phyloP scores from a whole-genome alignment of 352 stramenopile species.

The Bremia lactucae region DNA sequence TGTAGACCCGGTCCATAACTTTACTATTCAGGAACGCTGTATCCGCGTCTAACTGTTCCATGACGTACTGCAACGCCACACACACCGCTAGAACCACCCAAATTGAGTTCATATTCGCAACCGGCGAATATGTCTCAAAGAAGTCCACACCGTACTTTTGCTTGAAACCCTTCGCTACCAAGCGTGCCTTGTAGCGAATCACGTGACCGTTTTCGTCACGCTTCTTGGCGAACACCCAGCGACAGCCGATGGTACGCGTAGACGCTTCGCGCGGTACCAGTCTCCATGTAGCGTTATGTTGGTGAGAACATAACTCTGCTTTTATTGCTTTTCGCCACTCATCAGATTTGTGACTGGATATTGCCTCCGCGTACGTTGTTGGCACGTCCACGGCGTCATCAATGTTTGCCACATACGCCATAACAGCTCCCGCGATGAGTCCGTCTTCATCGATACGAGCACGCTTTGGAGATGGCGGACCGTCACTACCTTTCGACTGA shows the following conservation, averaged over 20 bases:
- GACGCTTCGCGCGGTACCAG: neutral
- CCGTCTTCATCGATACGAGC: neutral
- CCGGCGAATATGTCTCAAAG: neutral
- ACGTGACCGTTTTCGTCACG: neutral
- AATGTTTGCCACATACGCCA: too few relatives aligned
- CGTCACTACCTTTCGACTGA: too few relatives aligned
- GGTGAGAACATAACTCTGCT: neutral
- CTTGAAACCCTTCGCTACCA: neutral
- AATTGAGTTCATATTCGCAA: too few relatives aligned
- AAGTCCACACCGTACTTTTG: neutral
- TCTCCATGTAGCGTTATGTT: neutral
- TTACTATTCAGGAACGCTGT: too few relatives aligned
- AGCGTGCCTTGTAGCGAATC: neutral
- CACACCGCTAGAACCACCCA: too few relatives aligned
- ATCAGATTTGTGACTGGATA: neutral
- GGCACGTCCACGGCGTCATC: neutral
- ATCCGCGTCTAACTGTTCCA: too few relatives aligned
- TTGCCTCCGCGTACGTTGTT: neutral
- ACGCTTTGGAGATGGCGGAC: too few relatives aligned
- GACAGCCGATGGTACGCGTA: neutral
- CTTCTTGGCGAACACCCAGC: neutral
- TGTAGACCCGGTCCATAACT: too few relatives aligned
- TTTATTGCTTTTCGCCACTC: neutral
- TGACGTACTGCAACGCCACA: too few relatives aligned
- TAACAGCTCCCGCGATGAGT: neutral